Base-by-base conservation (phyloP, 2,329 filamentous ascomycete genomes). In the Amylocarpus encephaloides region DNA sequence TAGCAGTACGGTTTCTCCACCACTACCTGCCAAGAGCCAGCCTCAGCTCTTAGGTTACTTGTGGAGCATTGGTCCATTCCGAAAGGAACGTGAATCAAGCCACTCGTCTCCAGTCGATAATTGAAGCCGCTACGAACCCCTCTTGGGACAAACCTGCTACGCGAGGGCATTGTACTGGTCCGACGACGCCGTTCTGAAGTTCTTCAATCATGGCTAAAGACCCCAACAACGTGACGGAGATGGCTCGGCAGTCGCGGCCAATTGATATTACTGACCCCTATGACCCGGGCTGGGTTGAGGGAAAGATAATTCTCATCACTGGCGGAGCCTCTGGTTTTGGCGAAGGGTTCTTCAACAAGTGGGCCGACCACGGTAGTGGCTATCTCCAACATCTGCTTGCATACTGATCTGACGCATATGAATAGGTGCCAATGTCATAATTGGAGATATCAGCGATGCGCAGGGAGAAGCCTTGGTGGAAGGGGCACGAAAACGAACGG, bases 301-400 rank as follows among this genome's bases (percentile, higher is more conserved):
- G 68, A 57, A 83, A 82, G 63, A 79, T 74, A 0, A 76, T 85
- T 45, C 60, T 85, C 51, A 77, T 85, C 57, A 85, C 82, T 0
- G 82, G 82, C 41, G 82, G 78, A 26, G 79, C 82, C 18, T 79
- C 78, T 49, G 80, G 80, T 6, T 72, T 83, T 53, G 80, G 80
- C 2, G 74, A 75, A 10, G 72, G 71, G 16, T 77, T 82, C 61
- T 73, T 75, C 34, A 70, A 70, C 33, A 65, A 71, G 51, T 81
- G 78, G 76, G 79, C 79, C 10, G 61, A 65, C 0, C 68, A 75
- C 54, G 79, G 78, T 16, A 50, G 10, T 79, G 80, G 76, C 12
- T 40, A 15, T 40, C 5, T 40, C 16, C 12, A 13, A 13, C 11
- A 36, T 15, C n/a, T 30, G 12, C 18, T 15, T 15, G 29, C 19